Evolutionary conservation across 2,329 filamentous ascomycete species (phyloP), one percentile per base, ranked within the genome.

Genomic region (Claviceps purpurea): DNA sequence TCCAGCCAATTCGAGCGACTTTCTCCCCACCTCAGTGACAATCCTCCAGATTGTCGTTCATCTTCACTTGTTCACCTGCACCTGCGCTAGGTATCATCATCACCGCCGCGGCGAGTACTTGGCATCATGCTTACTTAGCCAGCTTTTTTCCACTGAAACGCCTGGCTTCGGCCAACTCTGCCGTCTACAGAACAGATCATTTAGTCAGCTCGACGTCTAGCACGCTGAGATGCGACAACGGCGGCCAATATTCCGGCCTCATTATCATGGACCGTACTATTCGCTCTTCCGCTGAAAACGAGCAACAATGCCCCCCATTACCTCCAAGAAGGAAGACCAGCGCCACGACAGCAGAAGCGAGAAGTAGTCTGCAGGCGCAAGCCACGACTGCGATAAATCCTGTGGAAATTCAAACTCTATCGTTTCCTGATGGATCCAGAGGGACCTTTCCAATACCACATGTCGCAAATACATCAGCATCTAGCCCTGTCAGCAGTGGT

Each of bases 371-470:
- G 51, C 74, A 72, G 56, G 82, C 85, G 1, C 82, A 81, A 54
- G 81, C 91, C 47, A 96, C 90, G 3, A 96, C 89, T 1, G 89
- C 89, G 10, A 63, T 97, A 14, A 91, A 89, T 0, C 78, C 88
- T 16, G 77, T 89, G 56, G 89, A 91, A 58, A 84, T 90, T 52
- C 85, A 88, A 59, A 87, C 85, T 0, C 75, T 90, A 49, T 82
- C 82, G 1, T 84, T 86, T 56, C 81, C 81, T 11, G 86, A 88
- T 64, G 81, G 79, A 54, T 79, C 79, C 20, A 75, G 80, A 54
- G 82, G 85, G 40, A 83, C 78, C 1, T 84, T 85, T 60, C 68
- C 75, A 48, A 71, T 65, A 22, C 64, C 64, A 44, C 42, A 44
- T 34, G 30, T 34, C 16, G 68, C 59, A 40, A 60, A 62, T 38